Evolutionary conservation across 2,329 filamentous ascomycete species (phyloP), one percentile per base, ranked within the genome.

Genomic region (Daldinia sp.): DNA sequence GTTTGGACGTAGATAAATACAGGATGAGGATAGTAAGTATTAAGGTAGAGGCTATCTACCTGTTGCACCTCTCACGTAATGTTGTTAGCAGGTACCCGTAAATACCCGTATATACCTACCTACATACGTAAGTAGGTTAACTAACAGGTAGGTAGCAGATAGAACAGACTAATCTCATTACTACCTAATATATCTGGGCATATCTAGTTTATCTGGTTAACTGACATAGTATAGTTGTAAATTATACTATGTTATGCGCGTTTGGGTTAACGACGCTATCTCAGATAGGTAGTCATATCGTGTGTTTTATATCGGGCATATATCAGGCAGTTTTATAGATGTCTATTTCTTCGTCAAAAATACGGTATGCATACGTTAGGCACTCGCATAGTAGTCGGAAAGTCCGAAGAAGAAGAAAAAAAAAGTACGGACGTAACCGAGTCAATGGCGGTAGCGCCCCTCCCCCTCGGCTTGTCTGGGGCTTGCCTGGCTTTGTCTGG

Each of bases 41-140:
- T 9, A 33, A 33, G 20, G 20, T 23, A 44, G 42, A 44, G 23
- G 28, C 46, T 50, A 50, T 51, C 18, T 51, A 9, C 6, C 33
- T 28, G 15, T 51, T 51, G 26, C 28, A 30, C 26, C 13, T 33
- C 20, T 50, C 26, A 50, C 23, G 13, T 28, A 26, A 26, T 39
- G 18, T 18, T 42, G n/a, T 9, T 50, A 28, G 13, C 20, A 28
- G 28, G 44, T 50, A n/a, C 6, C 44, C 12, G 26, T 50, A 13
- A 10, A 13, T 39, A 15, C 53, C 59, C 57, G 44, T 30, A 63
- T 62, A 48, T 23, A 61, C n/a, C 7, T 53, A 37, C 30, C 3
- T 35, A 23, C 23, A 65, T 63, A 65, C 20, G 20, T 23, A 23
- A 23, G 20, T 23, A 50, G 62, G 30, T 60, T 65, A 54, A 23